Percentiles rank a stretch among this genome's conserved stretches.
Conservation (phyloP, 2,329 filamentous ascomycete genomes). For the Monosporascus ibericus region DNA sequence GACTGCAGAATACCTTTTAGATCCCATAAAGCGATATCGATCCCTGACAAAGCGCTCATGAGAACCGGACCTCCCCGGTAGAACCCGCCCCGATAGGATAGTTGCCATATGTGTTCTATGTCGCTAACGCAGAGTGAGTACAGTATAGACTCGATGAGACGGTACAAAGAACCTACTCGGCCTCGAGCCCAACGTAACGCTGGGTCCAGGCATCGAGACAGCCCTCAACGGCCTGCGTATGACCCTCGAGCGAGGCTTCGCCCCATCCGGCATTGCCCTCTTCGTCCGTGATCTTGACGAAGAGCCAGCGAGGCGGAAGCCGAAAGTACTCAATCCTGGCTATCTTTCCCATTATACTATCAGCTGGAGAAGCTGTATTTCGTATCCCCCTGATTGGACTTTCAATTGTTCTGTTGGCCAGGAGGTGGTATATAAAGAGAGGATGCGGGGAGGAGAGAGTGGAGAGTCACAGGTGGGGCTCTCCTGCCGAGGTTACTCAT, state of each 20-base stretch:
- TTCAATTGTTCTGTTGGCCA: too few species aligned
- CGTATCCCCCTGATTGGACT: too few species aligned
- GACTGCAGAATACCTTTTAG: slow-evolving; percentile 46
- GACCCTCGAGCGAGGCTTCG: slow-evolving; percentile 68
- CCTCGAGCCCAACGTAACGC: slow-evolving; percentile 60
- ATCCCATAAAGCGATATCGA: slow-evolving; percentile 78
- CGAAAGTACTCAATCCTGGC: slow-evolving; percentile 66
- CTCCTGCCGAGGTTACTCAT: too few species aligned
- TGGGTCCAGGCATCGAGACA: slow-evolving; percentile 61
- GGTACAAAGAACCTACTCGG: slow-evolving; percentile 47
- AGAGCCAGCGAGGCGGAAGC: slow-evolving; percentile 69
- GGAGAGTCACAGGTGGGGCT: too few species aligned
- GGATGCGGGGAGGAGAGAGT: too few species aligned
- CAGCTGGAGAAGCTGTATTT: too few species aligned
- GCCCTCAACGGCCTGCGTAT: slow-evolving; percentile 68
- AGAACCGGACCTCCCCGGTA: slow-evolving; percentile 75
- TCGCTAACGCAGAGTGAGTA: slow-evolving; percentile 39
- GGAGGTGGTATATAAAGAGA: too few species aligned
- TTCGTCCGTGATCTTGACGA: slow-evolving; percentile 69
- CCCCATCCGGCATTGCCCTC: slow-evolving; percentile 64
- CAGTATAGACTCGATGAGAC: not conserved
- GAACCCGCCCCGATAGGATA: slow-evolving; percentile 64
- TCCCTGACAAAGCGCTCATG: slow-evolving; percentile 71
- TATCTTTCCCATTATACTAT: slow-evolving; percentile 52
- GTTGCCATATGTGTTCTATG: slow-evolving; percentile 78